A percentile compares a stretch with the other conserved stretches of the same genome.
Conservation (phyloP, 1,284 basidiomycete species). For the Austropuccinia psidii region DNA sequence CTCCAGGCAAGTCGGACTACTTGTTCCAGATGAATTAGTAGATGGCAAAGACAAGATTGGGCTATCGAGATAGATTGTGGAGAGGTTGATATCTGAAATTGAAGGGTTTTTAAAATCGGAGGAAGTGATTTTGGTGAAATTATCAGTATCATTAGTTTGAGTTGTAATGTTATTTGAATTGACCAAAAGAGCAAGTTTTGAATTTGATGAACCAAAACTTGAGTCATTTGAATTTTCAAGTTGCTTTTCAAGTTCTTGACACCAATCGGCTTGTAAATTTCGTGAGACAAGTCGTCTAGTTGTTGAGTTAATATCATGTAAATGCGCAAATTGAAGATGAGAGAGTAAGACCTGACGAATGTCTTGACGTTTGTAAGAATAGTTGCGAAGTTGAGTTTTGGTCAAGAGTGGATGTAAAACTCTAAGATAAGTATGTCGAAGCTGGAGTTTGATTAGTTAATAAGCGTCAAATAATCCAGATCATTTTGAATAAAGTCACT, state of each 20-base stretch:
- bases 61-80: neutral
- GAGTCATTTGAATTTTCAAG: neutral
- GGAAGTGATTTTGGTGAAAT: neutral
- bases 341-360: conserved; percentile 76
- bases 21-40: neutral
- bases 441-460: conserved; percentile 51
- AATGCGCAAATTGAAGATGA: conserved; percentile 63
- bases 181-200: conserved; percentile 7
- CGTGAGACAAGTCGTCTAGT: conserved; percentile 86
- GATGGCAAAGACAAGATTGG: neutral
- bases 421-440: conserved; percentile 92
- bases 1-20: neutral
- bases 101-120: neutral
- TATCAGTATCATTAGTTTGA: conserved; percentile 4
- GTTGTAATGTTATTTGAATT: too few species aligned
- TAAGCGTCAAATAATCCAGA: neutral
- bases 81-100: neutral
- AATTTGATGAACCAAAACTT: conserved; percentile 5
- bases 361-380: conserved; percentile 83
- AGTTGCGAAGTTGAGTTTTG: conserved; percentile 75
- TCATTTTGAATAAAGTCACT: conserved; percentile 46
- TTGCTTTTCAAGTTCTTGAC: conserved; percentile 48
- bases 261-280: conserved; percentile 81
- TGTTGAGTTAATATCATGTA: conserved; percentile 73
- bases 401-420: conserved; percentile 91